Conservation (phyloP, 306 rosid species). For the Purshia tridentata region DNA sequence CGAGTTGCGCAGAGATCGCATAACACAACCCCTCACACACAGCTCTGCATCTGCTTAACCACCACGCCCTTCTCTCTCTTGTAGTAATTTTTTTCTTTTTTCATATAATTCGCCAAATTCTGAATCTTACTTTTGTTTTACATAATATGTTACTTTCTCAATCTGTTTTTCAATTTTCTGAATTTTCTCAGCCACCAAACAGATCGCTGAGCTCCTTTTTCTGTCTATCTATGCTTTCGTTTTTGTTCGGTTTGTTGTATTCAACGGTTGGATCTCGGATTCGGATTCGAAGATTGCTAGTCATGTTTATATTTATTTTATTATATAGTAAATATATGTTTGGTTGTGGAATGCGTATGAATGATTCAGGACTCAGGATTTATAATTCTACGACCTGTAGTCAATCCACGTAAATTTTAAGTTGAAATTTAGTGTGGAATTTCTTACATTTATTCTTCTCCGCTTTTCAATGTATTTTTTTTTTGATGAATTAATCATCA, state of each 20-base stretch:
- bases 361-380: neutral
- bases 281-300: conserved; percentile 3
- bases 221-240: neutral
- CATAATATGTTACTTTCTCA: neutral
- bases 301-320: neutral
- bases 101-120: neutral
- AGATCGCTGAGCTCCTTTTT: conserved; percentile 4
- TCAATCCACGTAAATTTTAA: neutral
- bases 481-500: neutral
- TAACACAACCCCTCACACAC: neutral
- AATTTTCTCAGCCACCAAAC: neutral
- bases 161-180: neutral
- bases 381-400: neutral
- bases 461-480: neutral
- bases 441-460: neutral
- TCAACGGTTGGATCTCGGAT: conserved; percentile 21
- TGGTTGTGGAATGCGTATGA: neutral
- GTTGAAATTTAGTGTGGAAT: neutral
- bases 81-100: neutral
- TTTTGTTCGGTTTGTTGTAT: neutral
- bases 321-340: neutral
- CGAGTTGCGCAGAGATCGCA: conserved; percentile 19
- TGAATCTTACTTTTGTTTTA: neutral
- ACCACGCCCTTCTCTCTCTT: neutral
- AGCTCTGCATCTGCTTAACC: neutral